Evolutionary conservation across 106 monocot genomes (phyloP), one percentile per base, ranked within the genome.

Genomic region (Acorus calamus): DNA sequence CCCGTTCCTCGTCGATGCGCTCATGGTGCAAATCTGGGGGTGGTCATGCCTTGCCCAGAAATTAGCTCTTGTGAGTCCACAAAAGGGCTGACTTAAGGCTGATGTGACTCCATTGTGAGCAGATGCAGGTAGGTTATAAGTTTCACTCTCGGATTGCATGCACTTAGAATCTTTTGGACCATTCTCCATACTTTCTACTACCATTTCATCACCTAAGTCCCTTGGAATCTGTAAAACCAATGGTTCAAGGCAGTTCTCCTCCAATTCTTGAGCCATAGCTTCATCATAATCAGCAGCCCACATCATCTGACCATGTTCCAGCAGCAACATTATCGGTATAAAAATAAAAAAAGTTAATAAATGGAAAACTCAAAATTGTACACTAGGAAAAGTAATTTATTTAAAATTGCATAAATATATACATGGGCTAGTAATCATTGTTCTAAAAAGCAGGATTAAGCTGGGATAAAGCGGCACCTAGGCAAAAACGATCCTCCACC

Each of bases 281-380:
- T 99, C 98, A 76, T 88, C 88, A 86, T 86, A 92, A 83, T 99
- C 98, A 73, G 98, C 88, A 55, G 98, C 98, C 98, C 98, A 99
- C 92, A 92, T 99, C 98, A 99, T 99, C 98, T 99, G 73, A 44
- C 28, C 28, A 28, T 28, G 28, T 28, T 28, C 28, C 28, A 28
- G 28, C 28, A 28, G 28, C 28, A 28, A 28, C 28, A 28, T 28
- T 28, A 28, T 28, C 28, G 28, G 28, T 28, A 28, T 28, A 28
- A 28, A 28, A 28, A 28, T 28, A 28, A 28, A 28, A 28, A 28
- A 28, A 1, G 28, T 28, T 28, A 28, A 28, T 28, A 28, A 28
- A 28, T 28, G 28, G 28, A 28, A 28, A 28, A 1, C 28, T 28
- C 28, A 28, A 28, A 28, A 28, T 28, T 28, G 28, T 28, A 28